These are phyloP conservation scores for Barnettozyma populi DNA, from an alignment of 805 yeast genomes.

Conservation along the genomic window DNA sequence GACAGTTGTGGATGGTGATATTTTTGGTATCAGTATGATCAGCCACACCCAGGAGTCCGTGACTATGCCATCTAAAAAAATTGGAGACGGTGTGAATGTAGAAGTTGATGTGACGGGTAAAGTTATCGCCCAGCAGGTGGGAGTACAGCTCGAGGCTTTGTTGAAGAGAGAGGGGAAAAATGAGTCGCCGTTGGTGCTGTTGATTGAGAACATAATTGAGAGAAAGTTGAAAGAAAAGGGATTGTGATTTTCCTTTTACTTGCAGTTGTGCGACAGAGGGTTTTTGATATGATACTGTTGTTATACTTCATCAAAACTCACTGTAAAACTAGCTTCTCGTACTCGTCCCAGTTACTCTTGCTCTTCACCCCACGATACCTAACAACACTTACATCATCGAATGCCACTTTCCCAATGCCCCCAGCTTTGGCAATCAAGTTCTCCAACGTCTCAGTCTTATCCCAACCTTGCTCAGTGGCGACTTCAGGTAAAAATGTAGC, in stretches of 20 bases:
- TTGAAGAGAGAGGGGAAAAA: slow-evolving; percentile 43
- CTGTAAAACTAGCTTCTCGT: slow-evolving; percentile 11
- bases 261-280: not conserved
- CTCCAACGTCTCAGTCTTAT: slow-evolving; percentile 60
- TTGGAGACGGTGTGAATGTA: slow-evolving; percentile 70
- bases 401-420: slow-evolving; percentile 26
- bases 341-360: slow-evolving; percentile 38
- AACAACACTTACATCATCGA: slow-evolving; percentile 38
- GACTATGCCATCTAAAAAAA: slow-evolving; percentile 55
- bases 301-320: too few species aligned
- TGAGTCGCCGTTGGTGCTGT: slow-evolving; percentile 42
- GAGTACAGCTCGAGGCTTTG: slow-evolving; percentile 37
- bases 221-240: slow-evolving; percentile 28
- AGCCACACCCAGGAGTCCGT: slow-evolving; percentile 86
- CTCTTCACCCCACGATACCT: slow-evolving; percentile 54
- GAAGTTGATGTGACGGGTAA: slow-evolving; percentile 96
- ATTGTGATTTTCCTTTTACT: not conserved
- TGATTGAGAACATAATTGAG: slow-evolving; percentile 46
- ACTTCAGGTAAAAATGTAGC: slow-evolving; percentile 92
- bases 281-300: too few species aligned
- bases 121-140: slow-evolving; percentile 81
- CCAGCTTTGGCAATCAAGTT: slow-evolving; percentile 77
- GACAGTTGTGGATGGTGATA: slow-evolving; percentile 53
- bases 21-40: slow-evolving; percentile 85
- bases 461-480: slow-evolving; percentile 84